Base-by-base conservation (phyloP, 306 rosid genomes). In the Geum urbanum region DNA sequence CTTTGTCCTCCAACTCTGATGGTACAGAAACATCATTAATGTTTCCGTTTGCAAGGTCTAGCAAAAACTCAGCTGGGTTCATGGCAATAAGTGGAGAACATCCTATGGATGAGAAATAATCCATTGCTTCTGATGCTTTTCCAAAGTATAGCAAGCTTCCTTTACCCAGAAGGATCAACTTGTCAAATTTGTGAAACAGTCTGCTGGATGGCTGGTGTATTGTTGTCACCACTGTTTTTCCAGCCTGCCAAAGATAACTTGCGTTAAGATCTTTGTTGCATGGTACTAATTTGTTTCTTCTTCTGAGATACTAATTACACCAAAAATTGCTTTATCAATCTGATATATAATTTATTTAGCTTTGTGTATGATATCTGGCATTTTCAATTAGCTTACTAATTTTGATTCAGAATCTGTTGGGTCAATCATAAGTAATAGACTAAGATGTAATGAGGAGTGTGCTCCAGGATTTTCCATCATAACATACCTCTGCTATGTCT, bases 201-300 rank as follows among this genome's bases (percentile, higher is more conserved):
- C 99, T 84, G 80, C 99, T 95, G 41, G 99, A 95, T 56, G 99
- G 99, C 70, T 95, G 99, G 78, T 95, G 99, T 63, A 95, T 95
- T 46, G 99, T 91, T 52, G 99, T 95, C 76, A 91, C 91, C 63
- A 91, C 97, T 53, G 99, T 91, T 74, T 95, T 95, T 13, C 97
- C 99, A 46, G 92, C 95, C 99, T 94, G 84, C 71, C 52, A 83
- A 74, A 56, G 0, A 50, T 19, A 39, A 37, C 18, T 22, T 41
- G 20, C 51, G 19, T 18, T 52, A 11, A 32, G 16, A 58, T 39
- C 7, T 39, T 20, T 39, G 6, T 58, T 60, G 46, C 47, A 60
- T 16, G 9, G 37, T 58, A 32, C 43, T 60, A 32, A 32, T 32
- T 32, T 24, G 27, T 24, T 24, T 32, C 4, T 2, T 32, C 37